Evolutionary conservation across 1,284 basidiomycete genomes (phyloP).

Genomic region (Ustilago hordei): DNA sequence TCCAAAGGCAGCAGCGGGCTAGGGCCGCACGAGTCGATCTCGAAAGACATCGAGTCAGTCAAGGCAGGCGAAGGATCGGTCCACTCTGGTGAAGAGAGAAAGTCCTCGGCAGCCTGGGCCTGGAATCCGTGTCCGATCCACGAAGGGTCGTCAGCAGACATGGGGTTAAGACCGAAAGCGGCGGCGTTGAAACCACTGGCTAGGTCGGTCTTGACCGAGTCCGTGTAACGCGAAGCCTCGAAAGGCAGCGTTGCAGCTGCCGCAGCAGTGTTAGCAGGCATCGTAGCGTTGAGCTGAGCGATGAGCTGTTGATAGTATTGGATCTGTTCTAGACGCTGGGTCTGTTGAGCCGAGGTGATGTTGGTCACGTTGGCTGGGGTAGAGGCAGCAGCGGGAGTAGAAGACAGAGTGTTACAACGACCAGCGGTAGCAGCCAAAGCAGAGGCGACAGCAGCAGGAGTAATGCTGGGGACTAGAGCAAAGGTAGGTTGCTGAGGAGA

Average conservation of each 20-base stretch:
- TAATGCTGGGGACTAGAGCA: slow-evolving; percentile 50
- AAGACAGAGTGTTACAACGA: slow-evolving; percentile 48
- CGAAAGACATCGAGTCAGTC: slow-evolving; percentile 62
- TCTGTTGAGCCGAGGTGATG: slow-evolving; percentile 13
- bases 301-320: slow-evolving; percentile 51
- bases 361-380: not conserved
- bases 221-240: slow-evolving; percentile 34
- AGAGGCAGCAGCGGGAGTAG: slow-evolving; percentile 14
- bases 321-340: slow-evolving; percentile 51
- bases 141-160: slow-evolving; percentile 57
- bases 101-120: slow-evolving; percentile 55
- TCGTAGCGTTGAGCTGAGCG: slow-evolving; percentile 50
- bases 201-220: slow-evolving; percentile 32
- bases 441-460: slow-evolving; percentile 40
- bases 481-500: slow-evolving; percentile 32
- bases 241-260: slow-evolving; percentile 35
- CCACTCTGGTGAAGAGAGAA: slow-evolving; percentile 61
- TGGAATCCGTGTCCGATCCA: slow-evolving; percentile 60
- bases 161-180: slow-evolving; percentile 51
- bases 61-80: slow-evolving; percentile 65
- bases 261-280: slow-evolving; percentile 27
- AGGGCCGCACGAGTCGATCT: slow-evolving; percentile 62
- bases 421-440: slow-evolving; percentile 35
- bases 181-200: slow-evolving; percentile 46
- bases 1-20: slow-evolving; percentile 62